phyloP scores from a whole-genome alignment of 805 yeast genomes.

The Yamadazyma phyllophila region DNA sequence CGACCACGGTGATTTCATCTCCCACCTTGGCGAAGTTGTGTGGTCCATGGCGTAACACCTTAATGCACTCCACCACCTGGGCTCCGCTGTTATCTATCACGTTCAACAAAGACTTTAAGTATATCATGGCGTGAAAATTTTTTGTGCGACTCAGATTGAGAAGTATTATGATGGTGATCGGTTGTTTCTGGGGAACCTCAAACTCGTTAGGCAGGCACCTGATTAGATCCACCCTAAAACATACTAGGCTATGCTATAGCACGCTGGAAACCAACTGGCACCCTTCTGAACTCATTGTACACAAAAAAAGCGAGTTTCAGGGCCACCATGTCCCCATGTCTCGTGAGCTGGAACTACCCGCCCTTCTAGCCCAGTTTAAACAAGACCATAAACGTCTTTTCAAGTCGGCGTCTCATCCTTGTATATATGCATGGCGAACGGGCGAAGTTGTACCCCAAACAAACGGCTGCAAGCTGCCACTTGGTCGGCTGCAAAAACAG shows the following conservation, averaged over 20 bases:
- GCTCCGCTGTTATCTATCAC: constrained; percentile 97
- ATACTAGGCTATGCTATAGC: no score
- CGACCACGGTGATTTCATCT: constrained; percentile 91
- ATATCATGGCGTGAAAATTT: constrained; percentile 56
- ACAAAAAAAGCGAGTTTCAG: constrained; percentile 65
- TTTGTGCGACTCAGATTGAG: constrained; percentile 1
- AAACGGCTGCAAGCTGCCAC: not conserved
- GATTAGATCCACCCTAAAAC: no score
- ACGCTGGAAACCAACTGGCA: constrained; percentile 22
- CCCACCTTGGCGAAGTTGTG: constrained; percentile 81
- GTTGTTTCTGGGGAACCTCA: not conserved
- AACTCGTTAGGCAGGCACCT: not conserved
- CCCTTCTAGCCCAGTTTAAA: constrained; percentile 41
- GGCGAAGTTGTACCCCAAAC: constrained; percentile 18
- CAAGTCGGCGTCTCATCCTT: constrained; percentile 64
- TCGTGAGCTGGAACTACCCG: constrained; percentile 41
- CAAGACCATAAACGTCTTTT: constrained; percentile 44
- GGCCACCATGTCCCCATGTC: constrained; percentile 51
- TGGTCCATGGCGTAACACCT: constrained; percentile 87
- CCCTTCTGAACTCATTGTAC: constrained; percentile 29
- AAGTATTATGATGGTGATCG: not conserved
- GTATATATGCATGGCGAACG: constrained; percentile 73
- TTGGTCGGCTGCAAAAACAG: not conserved
- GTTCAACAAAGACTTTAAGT: constrained; percentile 80
- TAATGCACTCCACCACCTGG: constrained; percentile 90